Conservation (phyloP, 139 green algal species). For the Chlorella sorokiniana region DNA sequence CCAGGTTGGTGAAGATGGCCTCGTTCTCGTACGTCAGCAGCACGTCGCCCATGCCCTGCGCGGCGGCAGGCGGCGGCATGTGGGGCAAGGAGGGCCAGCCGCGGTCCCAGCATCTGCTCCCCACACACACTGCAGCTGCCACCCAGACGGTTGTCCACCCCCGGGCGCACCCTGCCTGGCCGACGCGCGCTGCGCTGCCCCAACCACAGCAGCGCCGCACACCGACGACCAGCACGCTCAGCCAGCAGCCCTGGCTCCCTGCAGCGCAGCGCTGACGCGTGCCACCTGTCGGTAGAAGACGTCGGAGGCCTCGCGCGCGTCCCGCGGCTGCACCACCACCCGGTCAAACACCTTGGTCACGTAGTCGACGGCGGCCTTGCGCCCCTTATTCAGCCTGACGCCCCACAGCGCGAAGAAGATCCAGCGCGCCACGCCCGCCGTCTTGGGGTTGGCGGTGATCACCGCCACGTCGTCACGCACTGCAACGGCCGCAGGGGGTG, state of each 20-base stretch:
- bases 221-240: neutral
- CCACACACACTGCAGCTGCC: too few relatives aligned
- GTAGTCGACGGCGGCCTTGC: constrained; percentile 52
- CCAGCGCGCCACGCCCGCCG: constrained; percentile 84
- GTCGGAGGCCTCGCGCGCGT: constrained; percentile 83
- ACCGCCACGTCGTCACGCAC: constrained; percentile 56
- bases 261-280: too few relatives aligned
- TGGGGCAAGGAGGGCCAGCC: neutral
- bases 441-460: constrained; percentile 89
- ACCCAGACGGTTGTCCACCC: too few relatives aligned
- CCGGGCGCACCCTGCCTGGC: too few relatives aligned
- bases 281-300: constrained; percentile 88
- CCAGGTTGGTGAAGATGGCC: constrained; percentile 79
- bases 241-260: neutral
- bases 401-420: constrained; percentile 90
- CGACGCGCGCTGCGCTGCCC: too few relatives aligned
- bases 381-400: constrained; percentile 56
- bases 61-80: neutral
- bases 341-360: constrained; percentile 78
- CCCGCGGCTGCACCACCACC: constrained; percentile 81
- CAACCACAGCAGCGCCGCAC: too few relatives aligned
- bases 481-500: neutral
- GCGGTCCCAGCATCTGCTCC: too few relatives aligned
- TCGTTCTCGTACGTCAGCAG: constrained; percentile 94
- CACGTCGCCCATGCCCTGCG: constrained; percentile 62